Evolutionary conservation across 345 rosid genomes (phyloP), one percentile per base, ranked within the genome.

Genomic region (Salix koriyanagi): DNA sequence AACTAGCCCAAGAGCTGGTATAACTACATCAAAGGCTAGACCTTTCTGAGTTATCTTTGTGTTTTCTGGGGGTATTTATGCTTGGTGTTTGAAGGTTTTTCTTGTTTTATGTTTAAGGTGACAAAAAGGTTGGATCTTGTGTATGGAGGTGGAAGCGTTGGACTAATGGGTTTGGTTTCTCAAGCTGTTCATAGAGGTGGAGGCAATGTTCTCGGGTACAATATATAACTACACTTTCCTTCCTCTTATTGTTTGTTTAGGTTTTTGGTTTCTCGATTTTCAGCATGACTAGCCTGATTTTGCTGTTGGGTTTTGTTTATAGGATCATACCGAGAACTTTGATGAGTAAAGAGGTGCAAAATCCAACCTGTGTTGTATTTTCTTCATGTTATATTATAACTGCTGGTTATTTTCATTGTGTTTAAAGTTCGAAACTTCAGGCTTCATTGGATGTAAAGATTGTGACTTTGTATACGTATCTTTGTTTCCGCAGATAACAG

Each of bases 111-210:
- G 16, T 13, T 58, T 52, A 62, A 93, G 99, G 90, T 95, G 67
- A 85, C 75, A 28, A 95, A 84, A 76, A 89, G 90, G 77, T 68
- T 91, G 83, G 91, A 90, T 79, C 97, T 95, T 78, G 97, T 95
- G 39, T 95, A 93, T 75, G 99, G 98, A 50, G 99, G 99, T 74
- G 99, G 98, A 23, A 94, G 98, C 70, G 87, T 90, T 80, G 98
- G 97, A 60, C 86, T 95, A 21, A 95, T 95, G 99, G 99, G 99
- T 76, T 82, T 91, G 84, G 93, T 95, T 76, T 89, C 99, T 26
- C 91, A 86, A 79, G 90, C 91, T 75, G 98, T 95, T 72, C 89
- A 90, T 80, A 81, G 70, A 18, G 96, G 90, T 26, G 99, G 99
- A 78, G 87, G 99, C 71, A 86, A 89, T 77, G 98, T 93, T 84